These are phyloP conservation scores for Elsinoe ampelina DNA, from an alignment of 2,329 filamentous ascomycete genomes.

Conservation along the genomic window DNA sequence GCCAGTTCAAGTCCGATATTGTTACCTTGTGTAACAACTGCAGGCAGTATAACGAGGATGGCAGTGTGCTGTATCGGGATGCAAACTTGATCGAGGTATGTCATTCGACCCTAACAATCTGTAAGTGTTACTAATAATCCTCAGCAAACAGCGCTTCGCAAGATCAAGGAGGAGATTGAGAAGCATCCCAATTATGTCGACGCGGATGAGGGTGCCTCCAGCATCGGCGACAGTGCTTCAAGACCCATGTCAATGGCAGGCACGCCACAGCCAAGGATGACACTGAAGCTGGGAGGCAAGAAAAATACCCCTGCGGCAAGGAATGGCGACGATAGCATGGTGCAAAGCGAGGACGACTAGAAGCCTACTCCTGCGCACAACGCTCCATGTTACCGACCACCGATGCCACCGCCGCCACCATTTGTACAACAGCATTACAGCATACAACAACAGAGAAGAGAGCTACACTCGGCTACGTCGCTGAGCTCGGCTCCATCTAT, in stretches of 20 bases:
- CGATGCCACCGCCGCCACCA: not conserved
- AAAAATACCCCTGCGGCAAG: slow-evolving; percentile 27
- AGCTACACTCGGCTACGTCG: not conserved
- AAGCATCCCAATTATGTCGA: slow-evolving; percentile 49
- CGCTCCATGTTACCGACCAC: not conserved
- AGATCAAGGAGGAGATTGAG: slow-evolving; percentile 46
- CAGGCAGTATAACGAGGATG: slow-evolving; percentile 92
- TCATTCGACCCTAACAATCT: slow-evolving; percentile 14
- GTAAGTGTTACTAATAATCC: not conserved
- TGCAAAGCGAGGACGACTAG: slow-evolving; percentile 48
- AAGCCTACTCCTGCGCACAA: not conserved
- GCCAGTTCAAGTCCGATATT: slow-evolving; percentile 75
- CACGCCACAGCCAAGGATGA: slow-evolving; percentile 57
- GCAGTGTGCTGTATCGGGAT: slow-evolving; percentile 83
- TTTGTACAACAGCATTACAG: not conserved
- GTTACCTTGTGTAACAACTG: slow-evolving; percentile 81
- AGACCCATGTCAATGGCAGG: slow-evolving; percentile 45
- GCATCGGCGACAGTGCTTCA: slow-evolving; percentile 41
- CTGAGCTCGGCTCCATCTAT: not conserved
- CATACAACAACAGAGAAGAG: not conserved
- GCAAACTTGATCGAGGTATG: slow-evolving; percentile 86
- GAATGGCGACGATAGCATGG: slow-evolving; percentile 34
- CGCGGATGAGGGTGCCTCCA: slow-evolving; percentile 44
- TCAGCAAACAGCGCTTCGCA: slow-evolving; percentile 43
- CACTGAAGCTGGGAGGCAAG: slow-evolving; percentile 56